Evolutionary conservation across 202 grass and related monocot species (phyloP), one percentile per base, ranked within the genome.

Genomic region (Panicum hallii): DNA sequence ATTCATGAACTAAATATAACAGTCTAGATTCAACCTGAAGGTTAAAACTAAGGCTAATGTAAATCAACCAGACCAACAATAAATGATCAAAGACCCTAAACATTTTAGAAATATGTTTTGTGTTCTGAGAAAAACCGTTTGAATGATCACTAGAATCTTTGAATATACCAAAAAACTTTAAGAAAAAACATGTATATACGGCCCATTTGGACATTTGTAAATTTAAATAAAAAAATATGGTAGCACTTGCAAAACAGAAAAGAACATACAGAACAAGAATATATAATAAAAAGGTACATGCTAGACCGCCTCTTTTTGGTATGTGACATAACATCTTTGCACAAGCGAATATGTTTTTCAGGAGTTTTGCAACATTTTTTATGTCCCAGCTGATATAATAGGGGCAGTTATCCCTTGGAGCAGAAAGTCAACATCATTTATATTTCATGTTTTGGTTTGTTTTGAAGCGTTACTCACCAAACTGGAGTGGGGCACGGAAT

Each of bases 401-500:
- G 53, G 20, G 9, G 36, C n/a, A 77, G 26, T 11, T 26, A 81
- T 3, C n/a, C 20, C 7, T 70, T 9, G 19, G 5, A 58, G 16
- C 41, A 58, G 3, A 82, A 82, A 82, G 55, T 46, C 22, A 23
- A 58, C 19, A 82, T 32, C 46, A 13, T 47, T 11, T 49, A 28
- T 20, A 87, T 44, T 46, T 5, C 28, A 7, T 52, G 72, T 82
- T 47, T 40, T 67, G 23, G 40, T 70, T 67, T 52, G 15, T 53
- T 20, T 79, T 63, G 3, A 69, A 56, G 63, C 54, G 44, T 57
- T 63, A 89, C 95, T 93, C 65, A 98, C 97, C 97, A 73, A 92
- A 99, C 66, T 96, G 87, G 20, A 85, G 75, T 63, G 91, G 97
- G n/a, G 75, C 20, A 11, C 55, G 91, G 74, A 87, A 97, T 56